These are phyloP conservation scores for Piromyces finnis DNA, from an alignment of 192 early-diverging fungal species.

Conservation along the genomic window DNA sequence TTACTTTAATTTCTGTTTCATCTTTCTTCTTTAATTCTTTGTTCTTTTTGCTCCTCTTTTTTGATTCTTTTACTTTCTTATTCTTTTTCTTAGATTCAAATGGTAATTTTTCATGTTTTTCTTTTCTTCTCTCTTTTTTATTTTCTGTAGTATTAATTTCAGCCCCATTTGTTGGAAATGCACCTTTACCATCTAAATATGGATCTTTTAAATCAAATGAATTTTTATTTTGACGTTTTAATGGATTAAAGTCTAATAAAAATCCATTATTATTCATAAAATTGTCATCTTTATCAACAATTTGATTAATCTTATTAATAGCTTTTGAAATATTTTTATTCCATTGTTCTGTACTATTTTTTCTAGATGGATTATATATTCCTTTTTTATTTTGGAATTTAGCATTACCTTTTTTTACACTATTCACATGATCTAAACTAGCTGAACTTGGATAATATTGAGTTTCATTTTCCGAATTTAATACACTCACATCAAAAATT, in stretches of 20 bases:
- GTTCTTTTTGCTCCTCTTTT: neutral
- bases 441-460: neutral
- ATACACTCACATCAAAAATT: neutral
- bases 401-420: too few species aligned
- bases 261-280: neutral
- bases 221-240: neutral
- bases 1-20: neutral
- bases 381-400: neutral
- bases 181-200: neutral
- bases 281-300: neutral
- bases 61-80: neutral
- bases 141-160: neutral
- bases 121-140: neutral
- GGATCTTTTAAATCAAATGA: neutral
- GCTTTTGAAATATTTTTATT: neutral
- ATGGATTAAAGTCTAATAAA: neutral
- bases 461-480: neutral
- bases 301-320: neutral
- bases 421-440: neutral
- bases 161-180: neutral
- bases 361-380: neutral
- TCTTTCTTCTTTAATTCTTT: neutral
- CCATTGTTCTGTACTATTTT: neutral
- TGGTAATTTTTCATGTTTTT: neutral
- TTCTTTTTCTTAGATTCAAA: too few species aligned